A percentile compares a stretch with the other conserved stretches of the same genome.
phyloP scores from a whole-genome alignment of 805 yeast species.

The Metschnikowia similis region DNA sequence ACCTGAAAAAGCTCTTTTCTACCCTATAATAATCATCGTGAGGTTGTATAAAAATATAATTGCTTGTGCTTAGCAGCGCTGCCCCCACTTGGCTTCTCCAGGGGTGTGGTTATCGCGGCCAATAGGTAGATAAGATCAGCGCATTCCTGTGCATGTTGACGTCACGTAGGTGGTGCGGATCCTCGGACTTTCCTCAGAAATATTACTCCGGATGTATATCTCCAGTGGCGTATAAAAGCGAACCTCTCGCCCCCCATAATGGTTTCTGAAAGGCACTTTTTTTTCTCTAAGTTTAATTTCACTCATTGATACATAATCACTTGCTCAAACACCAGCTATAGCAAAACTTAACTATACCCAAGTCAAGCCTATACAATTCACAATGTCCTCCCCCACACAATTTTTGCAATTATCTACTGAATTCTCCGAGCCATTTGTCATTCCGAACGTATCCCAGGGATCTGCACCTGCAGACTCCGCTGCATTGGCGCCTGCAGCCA shows the following conservation, averaged over 20 bases:
- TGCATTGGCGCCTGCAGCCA: slow-evolving; percentile 6
- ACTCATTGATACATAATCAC: background rate
- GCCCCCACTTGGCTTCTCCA: background rate
- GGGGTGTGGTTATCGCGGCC: background rate
- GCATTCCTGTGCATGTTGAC: slow-evolving; percentile 8
- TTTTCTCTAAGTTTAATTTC: background rate
- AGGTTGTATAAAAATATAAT: too few relatives aligned
- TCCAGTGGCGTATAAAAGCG: slow-evolving; percentile 15
- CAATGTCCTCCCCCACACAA: slow-evolving; percentile 19
- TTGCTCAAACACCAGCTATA: too few relatives aligned
- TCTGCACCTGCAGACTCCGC: slow-evolving; percentile 22
- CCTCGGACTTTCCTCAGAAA: slow-evolving; percentile 17
- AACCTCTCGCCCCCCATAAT: background rate
- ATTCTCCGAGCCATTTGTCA: slow-evolving; percentile 58
- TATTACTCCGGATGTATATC: slow-evolving; percentile 17
- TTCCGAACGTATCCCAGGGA: slow-evolving; percentile 59
- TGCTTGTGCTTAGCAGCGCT: background rate
- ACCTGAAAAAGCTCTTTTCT: too few relatives aligned
- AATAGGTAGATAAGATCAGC: background rate
- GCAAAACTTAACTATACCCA: too few relatives aligned
- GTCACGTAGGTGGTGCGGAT: slow-evolving; percentile 15
- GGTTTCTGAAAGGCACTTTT: background rate
- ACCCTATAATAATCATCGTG: too few relatives aligned
- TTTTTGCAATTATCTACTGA: slow-evolving; percentile 56
- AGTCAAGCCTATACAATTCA: background rate